Base-by-base conservation (phyloP, 176 grass and related monocot species). In the Aechmea fasciata region DNA sequence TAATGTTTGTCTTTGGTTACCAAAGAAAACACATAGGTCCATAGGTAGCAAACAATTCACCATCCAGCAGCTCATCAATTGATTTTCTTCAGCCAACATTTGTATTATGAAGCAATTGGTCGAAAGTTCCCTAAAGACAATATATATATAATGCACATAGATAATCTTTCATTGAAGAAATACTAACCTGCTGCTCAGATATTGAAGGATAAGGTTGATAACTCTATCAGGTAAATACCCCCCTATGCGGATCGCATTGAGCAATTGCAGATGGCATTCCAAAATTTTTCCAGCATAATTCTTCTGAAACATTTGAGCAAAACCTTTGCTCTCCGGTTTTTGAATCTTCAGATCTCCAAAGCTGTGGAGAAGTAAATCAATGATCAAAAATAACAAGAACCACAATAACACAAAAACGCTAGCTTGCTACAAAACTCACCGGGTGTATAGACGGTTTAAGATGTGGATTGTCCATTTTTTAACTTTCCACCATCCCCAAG, bases 241-340 rank as follows among this genome's bases (percentile, higher is more conserved):
- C 2, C 93, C 93, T 71, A 81, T 90, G 66, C 93, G 93, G 50
- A 96, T 76, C 48, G 83, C 84, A 83, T 90, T 92, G 29, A 96
- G 76, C 71, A 96, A 83, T 54, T 87, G 81, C 75, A 96, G 68
- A 73, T 92, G 83, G n/a, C 86, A 92, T 71, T 81, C 77, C 81
- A 96, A 77, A 80, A 96, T 92, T 78, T 85, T 91, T 47, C 85
- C 93, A 49, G 93, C 83, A 78, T 86, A 92, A 10, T 65, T 90
- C 76, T 96, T 92, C 53, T 92, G 88, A 81, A 96, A 96, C 93
- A 90, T 87, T 72, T 92, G 83, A 75, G 93, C 93, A 79, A 96
- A 96, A 52, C 81, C 83, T 88, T 85, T 96, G 67, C 83, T 87
- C 41, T 96, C 93, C 64, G 93, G 77, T 72, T 84, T 92, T 76